phyloP scores from a whole-genome alignment of 192 early-diverging fungal genomes.

The Radiomyces spectabilis region DNA sequence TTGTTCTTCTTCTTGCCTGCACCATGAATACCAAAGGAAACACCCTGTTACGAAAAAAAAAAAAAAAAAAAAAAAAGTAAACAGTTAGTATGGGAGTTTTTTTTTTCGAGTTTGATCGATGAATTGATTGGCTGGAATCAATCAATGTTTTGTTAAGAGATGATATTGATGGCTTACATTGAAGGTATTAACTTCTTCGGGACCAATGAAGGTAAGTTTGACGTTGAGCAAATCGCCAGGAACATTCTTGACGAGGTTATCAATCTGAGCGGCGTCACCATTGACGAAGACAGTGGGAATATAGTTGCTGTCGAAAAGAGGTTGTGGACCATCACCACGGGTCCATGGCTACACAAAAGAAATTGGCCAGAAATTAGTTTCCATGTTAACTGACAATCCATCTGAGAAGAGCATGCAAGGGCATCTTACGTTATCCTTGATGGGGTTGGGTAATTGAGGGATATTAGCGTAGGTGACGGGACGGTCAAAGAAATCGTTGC shows the following conservation, averaged over 20 bases:
- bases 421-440: too few relatives aligned
- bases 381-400: too few relatives aligned
- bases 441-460: conserved; percentile 31
- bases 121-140: too few relatives aligned
- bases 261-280: conserved; percentile 16
- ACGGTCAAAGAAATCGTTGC: conserved; percentile 30
- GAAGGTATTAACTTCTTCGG: conserved; percentile 27
- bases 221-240: conserved; percentile 2
- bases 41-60: too few relatives aligned
- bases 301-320: conserved; percentile 35
- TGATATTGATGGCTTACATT: too few relatives aligned
- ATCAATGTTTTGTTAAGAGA: too few relatives aligned
- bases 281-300: conserved; percentile 34
- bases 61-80: too few relatives aligned
- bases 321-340: conserved; percentile 21
- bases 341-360: conserved; percentile 32
- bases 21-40: conserved; percentile 29
- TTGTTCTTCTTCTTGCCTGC: conserved; percentile 38
- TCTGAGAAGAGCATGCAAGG: too few relatives aligned
- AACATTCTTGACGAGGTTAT: conserved; percentile 16
- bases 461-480: conserved; percentile 37
- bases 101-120: too few relatives aligned
- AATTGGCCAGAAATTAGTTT: neutral
- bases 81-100: too few relatives aligned
- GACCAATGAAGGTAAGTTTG: conserved; percentile 29